Base-by-base conservation (phyloP, 1,284 basidiomycete species). In the Coniophora puteana region DNA sequence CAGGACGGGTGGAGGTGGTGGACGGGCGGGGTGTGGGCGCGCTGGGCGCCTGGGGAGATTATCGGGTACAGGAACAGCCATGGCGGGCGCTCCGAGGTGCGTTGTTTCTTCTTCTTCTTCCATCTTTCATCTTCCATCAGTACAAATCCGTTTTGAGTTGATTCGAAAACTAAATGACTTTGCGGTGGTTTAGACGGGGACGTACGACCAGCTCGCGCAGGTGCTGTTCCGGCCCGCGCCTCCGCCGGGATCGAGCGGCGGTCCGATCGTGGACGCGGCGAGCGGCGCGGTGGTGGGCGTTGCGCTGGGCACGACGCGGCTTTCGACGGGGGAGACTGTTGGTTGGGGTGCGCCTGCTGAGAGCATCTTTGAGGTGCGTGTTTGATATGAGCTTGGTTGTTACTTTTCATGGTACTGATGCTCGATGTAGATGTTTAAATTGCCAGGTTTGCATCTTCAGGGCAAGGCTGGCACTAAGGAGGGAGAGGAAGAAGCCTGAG, bases 281-380 rank as follows among this genome's bases (percentile, higher is more conserved):
- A 75, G 66, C 26, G 83, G 83, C 2, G 74, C 80, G 1, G 83
- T 88, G 2, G 71, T 88, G 2, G 85, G 83, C 1, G 65, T 87
- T n/a, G 72, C 83, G 45, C 63, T 83, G 4, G 83, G 83, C 4
- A 72, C 74, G 27, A 69, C 75, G 53, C 76, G 79, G 71, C 83
- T 83, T 4, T 72, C 74, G 27, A 69, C 75, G 53, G 76, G 79
- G 71, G 72, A 79, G 45, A 77, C 66, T 49, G 55, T 71, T 22
- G 83, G 84, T 0, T 85, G 82, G 71, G 82, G 79, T n/a, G 75
- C 79, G 3, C 81, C 83, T 0, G 69, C 80, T 0, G 84, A 89
- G 55, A 67, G 73, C 37, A 74, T 87, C 14, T 85, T 76, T 50
- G 82, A 84, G 71, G 79, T 77, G 44, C 38, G 65, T 48, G 7